Evolutionary conservation across 2,329 filamentous ascomycete species (phyloP).

Genomic region (Nannizzia gypsea): DNA sequence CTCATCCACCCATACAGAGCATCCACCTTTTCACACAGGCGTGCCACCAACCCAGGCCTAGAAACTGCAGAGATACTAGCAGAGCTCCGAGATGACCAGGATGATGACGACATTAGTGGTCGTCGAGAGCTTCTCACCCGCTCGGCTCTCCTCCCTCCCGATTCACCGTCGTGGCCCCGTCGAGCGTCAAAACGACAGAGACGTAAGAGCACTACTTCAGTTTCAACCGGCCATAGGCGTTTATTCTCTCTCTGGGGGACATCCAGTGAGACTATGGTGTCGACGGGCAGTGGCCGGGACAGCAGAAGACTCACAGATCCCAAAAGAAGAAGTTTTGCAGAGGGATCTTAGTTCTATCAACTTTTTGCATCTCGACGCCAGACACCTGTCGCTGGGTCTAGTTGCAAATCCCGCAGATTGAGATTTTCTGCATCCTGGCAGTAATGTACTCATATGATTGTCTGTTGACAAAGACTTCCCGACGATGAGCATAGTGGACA

Average conservation of each 20-base stretch:
- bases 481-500: too few species aligned
- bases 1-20: constrained; percentile 20
- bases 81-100: constrained; percentile 65
- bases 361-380: too few species aligned
- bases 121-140: not conserved
- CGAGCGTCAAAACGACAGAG: constrained; percentile 13
- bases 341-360: not conserved
- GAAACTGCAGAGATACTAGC: constrained; percentile 78
- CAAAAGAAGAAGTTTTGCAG: not conserved
- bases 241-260: constrained; percentile 5
- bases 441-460: too few species aligned
- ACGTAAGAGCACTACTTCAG: constrained; percentile 11
- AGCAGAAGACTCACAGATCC: not conserved
- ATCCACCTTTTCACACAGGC: constrained; percentile 29
- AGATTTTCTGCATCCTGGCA: too few species aligned
- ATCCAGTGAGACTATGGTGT: not conserved
- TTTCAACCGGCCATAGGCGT: not conserved
- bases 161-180: constrained; percentile 8
- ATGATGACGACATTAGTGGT: constrained; percentile 26
- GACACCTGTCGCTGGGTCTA: too few species aligned
- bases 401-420: too few species aligned
- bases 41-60: constrained; percentile 43
- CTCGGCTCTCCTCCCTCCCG: constrained; percentile 3
- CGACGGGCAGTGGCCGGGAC: not conserved
- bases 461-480: too few species aligned